Evolutionary conservation across 225 moss, liverwort and hornwort genomes (phyloP), one percentile per base, ranked within the genome.

Genomic region (Marchantia paleacea): DNA sequence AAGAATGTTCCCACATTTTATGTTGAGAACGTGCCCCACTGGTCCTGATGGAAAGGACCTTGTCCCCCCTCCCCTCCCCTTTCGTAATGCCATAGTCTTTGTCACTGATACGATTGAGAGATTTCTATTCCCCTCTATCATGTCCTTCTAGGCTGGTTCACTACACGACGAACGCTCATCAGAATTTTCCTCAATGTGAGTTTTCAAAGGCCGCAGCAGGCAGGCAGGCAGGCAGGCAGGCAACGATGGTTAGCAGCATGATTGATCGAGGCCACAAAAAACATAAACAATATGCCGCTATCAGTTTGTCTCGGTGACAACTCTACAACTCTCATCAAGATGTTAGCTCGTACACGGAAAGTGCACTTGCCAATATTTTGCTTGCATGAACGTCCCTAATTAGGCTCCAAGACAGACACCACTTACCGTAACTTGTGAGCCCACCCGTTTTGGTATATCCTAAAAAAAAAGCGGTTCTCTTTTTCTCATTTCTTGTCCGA

Each of bases 11-110:
- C 62, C 6, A 22, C 62, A 62, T 30, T 68, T 68, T 31, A 29
- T 9, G 68, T 68, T 2, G 28, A 68, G 68, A 68, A 68, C 68
- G 68, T 68, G 68, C 68, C 30, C 30, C 68, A 68, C 13, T 68
- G 68, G 25, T 62, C n/a, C 62, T 62, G n/a, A 62, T 62, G 62
- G n/a, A 68, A 30, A 31, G 68, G 31, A 68, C 25, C 28, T 68
- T 68, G 68, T 68, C 31, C 31, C 68, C 68, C 25, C 26, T 57
- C 19, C 5, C 66, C 66, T 68, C 30, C 68, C 25, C 68, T 68
- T 68, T 26, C 68, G 68, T 68, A 68, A 31, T 68, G 68, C 26
- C 30, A 10, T 31, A 68, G 68, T 68, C 30, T 28, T 26, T 1
- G 12, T 28, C 29, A 29, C n/a, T 8, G 30, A 24, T 22, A 68